Evolutionary conservation across 345 rosid species (phyloP).

Genomic region (Bruguiera sexangula): DNA sequence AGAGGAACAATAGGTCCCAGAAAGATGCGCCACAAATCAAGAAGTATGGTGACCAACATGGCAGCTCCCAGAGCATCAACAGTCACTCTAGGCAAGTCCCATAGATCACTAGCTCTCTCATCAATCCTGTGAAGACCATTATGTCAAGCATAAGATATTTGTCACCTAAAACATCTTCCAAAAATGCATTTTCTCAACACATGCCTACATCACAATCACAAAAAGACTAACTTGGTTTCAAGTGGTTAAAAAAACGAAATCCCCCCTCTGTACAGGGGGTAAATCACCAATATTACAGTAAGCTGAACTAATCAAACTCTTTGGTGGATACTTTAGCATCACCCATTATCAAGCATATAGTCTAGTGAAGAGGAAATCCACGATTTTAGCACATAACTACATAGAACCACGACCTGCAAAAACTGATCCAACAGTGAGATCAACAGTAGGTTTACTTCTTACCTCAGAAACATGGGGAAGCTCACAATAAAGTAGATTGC

Average conservation of each 20-base stretch:
- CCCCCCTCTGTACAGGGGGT: background rate
- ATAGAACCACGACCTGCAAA: too few relatives aligned
- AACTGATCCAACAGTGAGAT: slow-evolving; percentile 1
- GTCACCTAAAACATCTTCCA: background rate
- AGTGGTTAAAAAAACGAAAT: too few relatives aligned
- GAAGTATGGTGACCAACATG: slow-evolving; percentile 92
- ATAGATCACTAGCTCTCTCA: slow-evolving; percentile 73
- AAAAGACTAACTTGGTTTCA: background rate
- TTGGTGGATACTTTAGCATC: background rate
- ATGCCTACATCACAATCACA: background rate
- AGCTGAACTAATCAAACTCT: background rate
- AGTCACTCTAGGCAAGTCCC: slow-evolving; percentile 84
- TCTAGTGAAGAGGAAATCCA: background rate
- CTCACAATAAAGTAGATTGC: slow-evolving; percentile 95
- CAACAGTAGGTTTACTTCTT: slow-evolving; percentile 21
- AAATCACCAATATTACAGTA: background rate
- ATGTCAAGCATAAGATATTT: background rate
- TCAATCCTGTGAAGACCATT: slow-evolving; percentile 54
- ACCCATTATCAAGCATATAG: slow-evolving; percentile 7
- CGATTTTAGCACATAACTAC: too few relatives aligned
- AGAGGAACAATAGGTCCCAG: slow-evolving; percentile 82
- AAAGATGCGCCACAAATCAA: slow-evolving; percentile 88
- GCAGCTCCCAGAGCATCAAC: slow-evolving; percentile 95
- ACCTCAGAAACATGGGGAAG: slow-evolving; percentile 99
- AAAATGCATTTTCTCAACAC: background rate